Percentiles rank a stretch among this genome's conserved stretches.
These are phyloP conservation scores for Metschnikowia aberdeeniae DNA, from an alignment of 805 yeast species.

Conservation along the genomic window DNA sequence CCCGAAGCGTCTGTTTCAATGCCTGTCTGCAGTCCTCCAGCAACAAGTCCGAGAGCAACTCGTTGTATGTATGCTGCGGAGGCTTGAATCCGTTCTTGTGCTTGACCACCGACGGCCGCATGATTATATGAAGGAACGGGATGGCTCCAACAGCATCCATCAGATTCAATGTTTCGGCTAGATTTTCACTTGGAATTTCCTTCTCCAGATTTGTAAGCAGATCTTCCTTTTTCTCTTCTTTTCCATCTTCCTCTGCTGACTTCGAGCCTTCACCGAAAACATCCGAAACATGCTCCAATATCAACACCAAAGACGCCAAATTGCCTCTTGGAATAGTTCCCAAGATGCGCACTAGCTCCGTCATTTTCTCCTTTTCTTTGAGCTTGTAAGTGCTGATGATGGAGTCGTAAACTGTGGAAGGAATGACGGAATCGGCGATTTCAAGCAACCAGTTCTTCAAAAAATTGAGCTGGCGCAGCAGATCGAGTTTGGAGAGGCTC, in stretches of 20 bases:
- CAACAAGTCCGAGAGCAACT: conserved; percentile 28
- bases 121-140: conserved; percentile 39
- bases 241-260: background rate
- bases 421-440: conserved; percentile 38
- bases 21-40: conserved; percentile 19
- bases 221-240: conserved; percentile 1
- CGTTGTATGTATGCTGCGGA: conserved; percentile 26
- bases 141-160: conserved; percentile 35
- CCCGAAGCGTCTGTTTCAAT: conserved; percentile 7
- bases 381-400: conserved; percentile 19
- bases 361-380: conserved; percentile 1
- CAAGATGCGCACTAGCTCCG: conserved; percentile 24
- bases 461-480: conserved; percentile 24
- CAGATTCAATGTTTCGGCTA: conserved; percentile 22
- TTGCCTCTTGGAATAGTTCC: conserved; percentile 38
- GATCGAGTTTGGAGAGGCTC: conserved; percentile 5
- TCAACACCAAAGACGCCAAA: conserved; percentile 30
- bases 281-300: conserved; percentile 32
- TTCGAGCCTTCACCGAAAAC: conserved; percentile 13
- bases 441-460: conserved; percentile 40
- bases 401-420: conserved; percentile 37
- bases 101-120: conserved; percentile 38
- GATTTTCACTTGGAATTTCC: background rate
- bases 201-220: background rate
- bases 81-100: conserved; percentile 38